Evolutionary conservation across 2,329 filamentous ascomycete genomes (phyloP).

Genomic region (Aspergillus vadensis): DNA sequence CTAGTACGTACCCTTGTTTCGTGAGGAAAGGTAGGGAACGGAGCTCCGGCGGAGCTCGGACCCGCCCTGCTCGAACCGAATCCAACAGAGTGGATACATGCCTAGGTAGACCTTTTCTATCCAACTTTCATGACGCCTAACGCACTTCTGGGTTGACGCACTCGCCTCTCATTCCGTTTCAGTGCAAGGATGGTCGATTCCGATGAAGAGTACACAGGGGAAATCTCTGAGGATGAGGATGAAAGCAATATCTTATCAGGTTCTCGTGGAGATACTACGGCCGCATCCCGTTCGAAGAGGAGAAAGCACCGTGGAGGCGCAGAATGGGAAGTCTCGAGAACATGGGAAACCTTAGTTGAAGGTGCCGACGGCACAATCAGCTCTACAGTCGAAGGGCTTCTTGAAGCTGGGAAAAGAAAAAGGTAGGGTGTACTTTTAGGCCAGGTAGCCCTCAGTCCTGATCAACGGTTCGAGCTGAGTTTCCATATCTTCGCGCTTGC

Average conservation of each 20-base stretch:
- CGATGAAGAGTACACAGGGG: conserved; percentile 56
- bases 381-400: conserved; percentile 67
- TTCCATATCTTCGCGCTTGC: conserved; percentile 23
- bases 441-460: background rate
- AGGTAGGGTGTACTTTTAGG: conserved; percentile 48
- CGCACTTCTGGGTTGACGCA: background rate
- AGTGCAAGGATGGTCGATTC: conserved; percentile 47
- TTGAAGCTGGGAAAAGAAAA: conserved; percentile 81
- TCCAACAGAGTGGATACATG: background rate
- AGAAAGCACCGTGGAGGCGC: conserved; percentile 43
- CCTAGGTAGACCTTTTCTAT: background rate
- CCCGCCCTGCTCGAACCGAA: conserved; percentile 15
- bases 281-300: conserved; percentile 35
- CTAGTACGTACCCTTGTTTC: no score
- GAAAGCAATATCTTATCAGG: conserved; percentile 33
- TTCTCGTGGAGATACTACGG: conserved; percentile 30
- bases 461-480: conserved; percentile 7
- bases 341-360: conserved; percentile 72
- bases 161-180: background rate
- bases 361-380: conserved; percentile 77
- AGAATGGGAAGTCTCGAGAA: conserved; percentile 52
- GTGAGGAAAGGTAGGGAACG: background rate
- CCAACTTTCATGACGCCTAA: background rate
- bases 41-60: conserved; percentile 37
- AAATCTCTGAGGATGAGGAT: conserved; percentile 50